Evolutionary conservation across 1,139 yeast genomes (phyloP), one percentile per base, ranked within the genome.

Genomic region (Suhomyces taliae): DNA sequence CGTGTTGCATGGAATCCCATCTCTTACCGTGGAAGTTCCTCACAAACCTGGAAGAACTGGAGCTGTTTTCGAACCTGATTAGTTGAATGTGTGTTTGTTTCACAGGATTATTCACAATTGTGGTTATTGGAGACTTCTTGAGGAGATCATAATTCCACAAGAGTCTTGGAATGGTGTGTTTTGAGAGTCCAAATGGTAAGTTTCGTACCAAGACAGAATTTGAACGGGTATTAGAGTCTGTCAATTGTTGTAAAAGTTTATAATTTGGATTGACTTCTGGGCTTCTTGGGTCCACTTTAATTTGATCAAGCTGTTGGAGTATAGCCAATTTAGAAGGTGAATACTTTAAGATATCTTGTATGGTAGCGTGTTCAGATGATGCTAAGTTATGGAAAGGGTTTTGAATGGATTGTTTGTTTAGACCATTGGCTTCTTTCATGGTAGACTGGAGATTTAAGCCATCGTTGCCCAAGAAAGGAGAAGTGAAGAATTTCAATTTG

Each of bases 21-120:
- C 57, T 58, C 43, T 68, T 72, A 6, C 85, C 83, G 60, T 85
- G 79, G 58, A 69, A 76, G 50, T 77, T 77, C n/a, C 81, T 61
- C 2, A 78, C 80, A 53, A 84, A 81, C 42, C 85, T 60, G 32
- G 55, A 59, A 0, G 90, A 85, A 52, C 79, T 81, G 3, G 65
- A 60, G n/a, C 58, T 59, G 51, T 72, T 71, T 11, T 69, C 67
- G 58, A 86, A 85, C 40, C 79, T 64, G 6, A 85, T 62, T 10
- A 84, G 61, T 14, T 59, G 60, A 6, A 62, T 38, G 37, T 66
- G 65, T 2, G 57, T 51, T 46, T 67, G 76, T 10, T 55, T 54
- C 14, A 59, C 44, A 0, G 72, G 65, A 50, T 74, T 69, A 10
- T 55, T 55, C 2, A 60, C 44, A 1, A 74, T 55, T 1, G 62